A percentile compares a stretch with the other conserved stretches of the same genome.
These are phyloP conservation scores for Lenwebbia sp. DNA, from an alignment of 345 rosid genomes.

Conservation along the genomic window DNA sequence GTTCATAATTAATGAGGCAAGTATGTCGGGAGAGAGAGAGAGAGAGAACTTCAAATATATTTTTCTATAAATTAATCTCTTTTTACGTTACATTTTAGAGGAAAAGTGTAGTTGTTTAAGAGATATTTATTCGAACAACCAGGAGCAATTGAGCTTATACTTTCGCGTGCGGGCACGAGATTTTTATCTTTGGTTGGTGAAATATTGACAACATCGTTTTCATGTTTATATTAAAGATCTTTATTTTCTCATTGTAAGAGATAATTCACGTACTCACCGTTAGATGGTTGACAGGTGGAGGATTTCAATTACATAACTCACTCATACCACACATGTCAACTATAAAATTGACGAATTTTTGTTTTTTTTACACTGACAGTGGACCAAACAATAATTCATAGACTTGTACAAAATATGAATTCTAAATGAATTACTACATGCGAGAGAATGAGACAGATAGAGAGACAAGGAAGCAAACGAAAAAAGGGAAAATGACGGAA, in stretches of 20 bases:
- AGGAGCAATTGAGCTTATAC: background rate
- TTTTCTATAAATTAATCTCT: background rate
- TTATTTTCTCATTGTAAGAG: background rate
- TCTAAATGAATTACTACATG: background rate
- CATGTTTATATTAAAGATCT: background rate
- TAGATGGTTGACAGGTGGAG: accelerated
- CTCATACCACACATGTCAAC: too few relatives aligned
- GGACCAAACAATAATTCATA: too few relatives aligned
- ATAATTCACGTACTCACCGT: background rate
- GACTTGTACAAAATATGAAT: too few relatives aligned
- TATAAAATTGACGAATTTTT: too few relatives aligned
- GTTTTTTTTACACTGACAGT: too few relatives aligned
- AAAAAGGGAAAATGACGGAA: background rate
- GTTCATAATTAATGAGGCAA: too few relatives aligned
- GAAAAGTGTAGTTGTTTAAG: background rate
- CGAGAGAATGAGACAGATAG: background rate
- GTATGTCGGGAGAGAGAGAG: too few relatives aligned
- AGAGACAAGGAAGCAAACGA: background rate
- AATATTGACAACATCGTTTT: background rate
- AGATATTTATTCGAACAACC: too few relatives aligned
- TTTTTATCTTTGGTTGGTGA: background rate
- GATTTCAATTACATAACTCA: too few relatives aligned
- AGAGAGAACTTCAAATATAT: background rate
- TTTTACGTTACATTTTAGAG: background rate
- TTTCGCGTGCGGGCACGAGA: background rate